Conservation (phyloP, 306 rosid species). For the Trifolium fragiferum region DNA sequence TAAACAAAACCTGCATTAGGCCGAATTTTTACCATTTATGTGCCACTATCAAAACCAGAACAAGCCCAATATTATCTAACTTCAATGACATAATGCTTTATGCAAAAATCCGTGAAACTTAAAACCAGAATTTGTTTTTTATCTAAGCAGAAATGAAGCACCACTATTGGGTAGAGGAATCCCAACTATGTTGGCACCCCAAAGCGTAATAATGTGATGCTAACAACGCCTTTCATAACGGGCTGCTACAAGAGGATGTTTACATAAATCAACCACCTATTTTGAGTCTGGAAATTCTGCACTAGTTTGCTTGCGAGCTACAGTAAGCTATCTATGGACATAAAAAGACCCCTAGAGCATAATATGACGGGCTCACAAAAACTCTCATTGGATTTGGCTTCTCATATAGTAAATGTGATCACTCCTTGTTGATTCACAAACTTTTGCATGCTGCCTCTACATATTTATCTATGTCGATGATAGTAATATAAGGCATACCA, state of each 20-base stretch:
- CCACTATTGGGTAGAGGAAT: too few species aligned
- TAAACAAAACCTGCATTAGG: too few species aligned
- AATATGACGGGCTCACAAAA: not conserved
- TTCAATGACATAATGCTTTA: not conserved
- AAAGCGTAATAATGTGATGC: not conserved
- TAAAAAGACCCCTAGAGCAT: not conserved
- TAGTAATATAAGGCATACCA: not conserved
- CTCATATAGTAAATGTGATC: not conserved
- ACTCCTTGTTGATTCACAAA: not conserved
- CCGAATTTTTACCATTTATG: not conserved
- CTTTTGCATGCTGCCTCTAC: not conserved
- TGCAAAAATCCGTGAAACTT: not conserved
- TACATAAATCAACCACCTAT: not conserved
- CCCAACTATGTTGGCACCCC: not conserved
- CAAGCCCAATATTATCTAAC: not conserved
- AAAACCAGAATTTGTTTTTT: too few species aligned
- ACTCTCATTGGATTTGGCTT: not conserved
- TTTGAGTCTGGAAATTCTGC: not conserved
- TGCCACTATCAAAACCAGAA: not conserved
- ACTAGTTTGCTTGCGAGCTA: not conserved
- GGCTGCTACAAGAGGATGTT: not conserved
- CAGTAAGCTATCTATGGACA: too few species aligned
- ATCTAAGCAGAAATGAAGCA: not conserved
- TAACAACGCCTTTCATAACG: not conserved
- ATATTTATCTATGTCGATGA: not conserved